Conservation (phyloP, 495 filamentous ascomycete genomes). For the Aspergillus sclerotiicarbonarius region DNA sequence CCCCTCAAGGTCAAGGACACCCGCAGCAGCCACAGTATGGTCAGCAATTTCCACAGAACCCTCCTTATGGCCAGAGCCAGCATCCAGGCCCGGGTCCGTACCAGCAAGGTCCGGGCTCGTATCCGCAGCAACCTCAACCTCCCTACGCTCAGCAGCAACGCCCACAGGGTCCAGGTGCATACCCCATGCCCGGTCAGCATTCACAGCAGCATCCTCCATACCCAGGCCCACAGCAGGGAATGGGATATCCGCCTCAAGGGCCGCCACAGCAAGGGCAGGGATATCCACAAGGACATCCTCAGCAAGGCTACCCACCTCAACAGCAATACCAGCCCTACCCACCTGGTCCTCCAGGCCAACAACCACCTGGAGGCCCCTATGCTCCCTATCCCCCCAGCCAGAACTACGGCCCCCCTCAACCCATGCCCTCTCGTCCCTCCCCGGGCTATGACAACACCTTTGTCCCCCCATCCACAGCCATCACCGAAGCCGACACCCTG, state of each 20-base stretch:
- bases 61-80: too few relatives aligned
- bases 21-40: constrained; percentile 7
- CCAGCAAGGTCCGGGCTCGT: too few relatives aligned
- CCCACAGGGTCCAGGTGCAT: neutral
- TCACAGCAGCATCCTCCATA: constrained; percentile 4
- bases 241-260: constrained; percentile 7
- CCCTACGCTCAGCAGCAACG: constrained; percentile 5
- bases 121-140: neutral
- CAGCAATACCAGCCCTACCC: constrained; percentile 6
- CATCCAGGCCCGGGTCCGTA: too few relatives aligned
- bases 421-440: constrained; percentile 35
- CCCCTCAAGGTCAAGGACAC: neutral
- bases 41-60: neutral
- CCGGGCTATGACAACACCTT: constrained; percentile 57
- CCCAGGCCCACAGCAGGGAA: neutral
- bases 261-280: neutral
- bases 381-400: neutral
- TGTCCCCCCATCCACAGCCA: constrained; percentile 56
- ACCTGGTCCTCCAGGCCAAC: constrained; percentile 6
- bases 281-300: too few relatives aligned
- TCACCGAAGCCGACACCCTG: constrained; percentile 59
- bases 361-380: neutral
- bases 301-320: constrained; percentile 9
- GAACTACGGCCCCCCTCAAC: neutral
- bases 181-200: neutral